A percentile compares a stretch with the other conserved stretches of the same genome.
phyloP scores from a whole-genome alignment of 2,329 filamentous ascomycete species.

The Xylariaceae sp. region DNA sequence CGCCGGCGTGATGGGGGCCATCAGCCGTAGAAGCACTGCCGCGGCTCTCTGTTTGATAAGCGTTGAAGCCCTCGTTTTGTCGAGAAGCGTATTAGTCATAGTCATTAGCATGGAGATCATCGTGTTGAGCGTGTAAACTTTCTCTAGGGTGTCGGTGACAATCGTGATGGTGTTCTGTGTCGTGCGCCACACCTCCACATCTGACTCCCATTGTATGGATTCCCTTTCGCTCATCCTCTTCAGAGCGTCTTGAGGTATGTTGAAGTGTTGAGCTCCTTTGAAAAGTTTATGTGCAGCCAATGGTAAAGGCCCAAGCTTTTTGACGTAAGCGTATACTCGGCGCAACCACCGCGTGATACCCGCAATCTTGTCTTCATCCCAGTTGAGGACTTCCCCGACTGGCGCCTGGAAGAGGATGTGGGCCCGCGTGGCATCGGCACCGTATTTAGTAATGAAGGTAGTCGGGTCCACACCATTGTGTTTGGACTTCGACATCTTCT shows the following conservation, averaged over 20 bases:
- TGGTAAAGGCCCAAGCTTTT: conserved; percentile 27
- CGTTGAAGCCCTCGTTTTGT: conserved; percentile 45
- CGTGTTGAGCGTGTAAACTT: conserved; percentile 79
- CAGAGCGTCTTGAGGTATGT: conserved; percentile 35
- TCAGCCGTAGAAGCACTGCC: conserved; percentile 66
- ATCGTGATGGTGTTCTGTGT: conserved; percentile 69
- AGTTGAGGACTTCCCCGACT: conserved; percentile 80
- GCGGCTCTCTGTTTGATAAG: conserved; percentile 53
- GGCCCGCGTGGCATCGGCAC: conserved; percentile 80
- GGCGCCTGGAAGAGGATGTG: conserved; percentile 91
- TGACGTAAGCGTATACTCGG: conserved; percentile 64
- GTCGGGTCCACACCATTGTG: conserved; percentile 87
- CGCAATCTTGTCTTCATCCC: conserved; percentile 81
- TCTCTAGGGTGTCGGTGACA: conserved; percentile 69
- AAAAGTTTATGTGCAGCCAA: no score
- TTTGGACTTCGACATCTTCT: conserved; percentile 97
- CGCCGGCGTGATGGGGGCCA: conserved; percentile 79
- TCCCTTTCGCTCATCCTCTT: conserved; percentile 35
- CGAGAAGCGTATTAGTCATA: conserved; percentile 70
- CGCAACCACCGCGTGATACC: conserved; percentile 82
- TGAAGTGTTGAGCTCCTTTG: conserved; percentile 39
- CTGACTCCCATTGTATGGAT: conserved; percentile 46
- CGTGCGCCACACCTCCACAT: conserved; percentile 61
- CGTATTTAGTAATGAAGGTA: conserved; percentile 71
- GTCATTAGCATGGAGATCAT: conserved; percentile 81